Base-by-base conservation (phyloP, 768 basidiomycete species). In the Tremella mesenterica region DNA sequence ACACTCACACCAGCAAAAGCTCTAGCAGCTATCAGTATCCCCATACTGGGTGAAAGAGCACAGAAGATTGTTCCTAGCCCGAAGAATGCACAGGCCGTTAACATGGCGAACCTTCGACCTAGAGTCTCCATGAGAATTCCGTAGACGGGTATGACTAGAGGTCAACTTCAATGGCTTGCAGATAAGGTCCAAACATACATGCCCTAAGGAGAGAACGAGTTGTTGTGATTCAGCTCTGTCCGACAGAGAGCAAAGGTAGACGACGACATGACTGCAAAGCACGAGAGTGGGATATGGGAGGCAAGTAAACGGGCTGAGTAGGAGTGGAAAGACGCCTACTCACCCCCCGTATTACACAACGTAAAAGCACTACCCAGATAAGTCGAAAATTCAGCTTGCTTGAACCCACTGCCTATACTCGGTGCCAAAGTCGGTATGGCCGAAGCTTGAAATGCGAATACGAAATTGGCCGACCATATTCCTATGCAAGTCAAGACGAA, bases 381-480 rank as follows among this genome's bases (percentile, higher is more conserved):
- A 7, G 61, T 61, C 3, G 62, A 58, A 30, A 73, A 49, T 46
- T 73, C 72, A 14, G 70, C 67, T 59, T 67, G 72, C 6, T 68
- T 44, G 50, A 70, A 73, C 44, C 60, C 60, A 46, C 52, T 57
- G 2, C 54, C 50, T 10, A 63, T 65, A 7, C 50, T 48, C 2
- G 70, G 69, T 13, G 70, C 67, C 14, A 70, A 44, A 3, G 72
- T 73, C 4, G 72, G 72, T 10, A 73, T 58, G 14, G 67, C 65
- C 16, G 68, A 70, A 8, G 53, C 57, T 50, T 73, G 72, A 38
- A 70, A 63, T 1, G 72, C 72, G 49, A 73, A 71, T 10, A 69
- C 64, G 45, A 71, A 71, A 46, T 73, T 71, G 29, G 64, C 50
- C 3, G 58, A 59, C 69, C 59, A 64, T 44, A 64, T 60, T n/a